Base-by-base conservation (phyloP, 1,284 basidiomycete species). In the Melampsora abietis-canadensis region DNA sequence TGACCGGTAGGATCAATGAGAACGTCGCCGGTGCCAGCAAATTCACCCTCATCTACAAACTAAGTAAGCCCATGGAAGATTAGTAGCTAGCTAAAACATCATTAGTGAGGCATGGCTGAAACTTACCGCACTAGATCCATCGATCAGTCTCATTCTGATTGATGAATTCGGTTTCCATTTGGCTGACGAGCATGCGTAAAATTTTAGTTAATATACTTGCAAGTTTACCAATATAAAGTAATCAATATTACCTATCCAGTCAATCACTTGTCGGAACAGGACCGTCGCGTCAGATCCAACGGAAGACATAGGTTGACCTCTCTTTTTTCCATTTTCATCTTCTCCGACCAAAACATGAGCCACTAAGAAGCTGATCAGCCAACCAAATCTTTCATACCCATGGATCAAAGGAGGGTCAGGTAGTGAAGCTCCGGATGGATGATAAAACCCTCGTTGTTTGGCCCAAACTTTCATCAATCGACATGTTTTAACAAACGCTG, bases 11-110 rank as follows among this genome's bases (percentile, higher is more conserved):
- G 69, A 40, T 73, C 69, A 46, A 73, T 66, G 15, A 73, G 54
- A 15, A 62, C 69, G 15, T 51, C 40, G 6, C 40, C 69, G 14
- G 48, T 48, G 24, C 37, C 48, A 59, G 44, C 90, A 65, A 94
- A 86, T 14, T 86, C 88, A 0, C 88, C 87, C n/a, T 21, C 51
- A 54, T 54, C 61, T 34, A 62, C 17, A 66, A 73, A 66, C 61
- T 65, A 37, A 10, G 40, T n/a, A 8, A 15, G 3, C 47, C 12
- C 0, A 46, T 21, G 30, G 37, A 37, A n/a, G 19, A 24, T 24
- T 12, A 65, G 44, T 44, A 31, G 4, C 17, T 19, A 17, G n/a
- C 8, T 17, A 40, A 24, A 59, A 44, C 21, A 66, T 44, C 40
- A 44, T 44, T 44, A 14, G 12, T 44, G 62, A 57, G 66, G 44